These are phyloP conservation scores for Crataegus laevigata DNA, from an alignment of 306 rosid genomes.

Conservation along the genomic window DNA sequence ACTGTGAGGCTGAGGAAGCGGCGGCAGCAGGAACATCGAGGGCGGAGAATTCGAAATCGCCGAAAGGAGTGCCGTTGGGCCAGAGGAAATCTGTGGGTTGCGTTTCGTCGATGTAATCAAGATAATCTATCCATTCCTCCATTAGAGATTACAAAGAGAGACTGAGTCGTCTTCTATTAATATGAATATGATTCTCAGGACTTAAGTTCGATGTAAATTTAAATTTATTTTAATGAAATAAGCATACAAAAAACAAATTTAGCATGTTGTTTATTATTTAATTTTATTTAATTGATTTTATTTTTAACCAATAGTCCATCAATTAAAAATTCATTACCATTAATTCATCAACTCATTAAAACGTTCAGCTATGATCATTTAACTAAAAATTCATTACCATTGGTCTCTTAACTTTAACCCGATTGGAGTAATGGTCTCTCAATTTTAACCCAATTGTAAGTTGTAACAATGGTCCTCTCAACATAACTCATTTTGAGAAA, in stretches of 20 bases:
- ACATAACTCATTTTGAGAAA: no score
- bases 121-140: slow-evolving; percentile 42
- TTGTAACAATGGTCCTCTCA: no score
- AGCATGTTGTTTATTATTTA: neutral
- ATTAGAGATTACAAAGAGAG: neutral
- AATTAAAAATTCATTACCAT: no score
- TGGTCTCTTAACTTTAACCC: no score
- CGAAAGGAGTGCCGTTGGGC: slow-evolving; percentile 37
- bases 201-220: neutral
- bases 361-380: no score
- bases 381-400: no score
- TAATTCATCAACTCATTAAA: no score
- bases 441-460: no score
- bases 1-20: neutral
- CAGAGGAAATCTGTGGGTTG: slow-evolving; percentile 50
- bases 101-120: slow-evolving; percentile 45
- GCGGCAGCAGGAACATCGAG: slow-evolving; percentile 27
- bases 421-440: no score
- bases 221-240: neutral
- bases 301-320: no score
- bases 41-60: slow-evolving; percentile 36
- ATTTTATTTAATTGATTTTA: neutral
- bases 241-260: neutral
- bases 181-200: neutral
- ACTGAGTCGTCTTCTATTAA: neutral